Conservation (phyloP, 2,329 filamentous ascomycete species). For the Orbilia brochopaga region DNA sequence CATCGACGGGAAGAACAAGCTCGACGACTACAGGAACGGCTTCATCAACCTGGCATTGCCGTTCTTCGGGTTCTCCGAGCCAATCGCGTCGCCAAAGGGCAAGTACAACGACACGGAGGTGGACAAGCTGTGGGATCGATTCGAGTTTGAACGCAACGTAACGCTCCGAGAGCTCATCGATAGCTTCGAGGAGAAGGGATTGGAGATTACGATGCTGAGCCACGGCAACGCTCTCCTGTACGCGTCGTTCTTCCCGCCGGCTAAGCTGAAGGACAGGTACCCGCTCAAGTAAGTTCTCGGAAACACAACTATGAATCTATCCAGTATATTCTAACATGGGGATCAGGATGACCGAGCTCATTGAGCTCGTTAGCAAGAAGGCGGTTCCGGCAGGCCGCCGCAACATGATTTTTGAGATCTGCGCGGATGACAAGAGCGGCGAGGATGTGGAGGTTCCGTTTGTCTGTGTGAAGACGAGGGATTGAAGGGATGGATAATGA, state of each 20-base stretch:
- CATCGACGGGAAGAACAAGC: constrained; percentile 91
- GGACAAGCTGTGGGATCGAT: constrained; percentile 98
- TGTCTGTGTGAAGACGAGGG: constrained; percentile 79
- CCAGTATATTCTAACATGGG: constrained; percentile 54
- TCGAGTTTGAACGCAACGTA: constrained; percentile 79
- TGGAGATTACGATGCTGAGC: constrained; percentile 89
- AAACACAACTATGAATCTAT: constrained; percentile 1
- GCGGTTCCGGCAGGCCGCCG: constrained; percentile 87
- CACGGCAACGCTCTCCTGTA: constrained; percentile 96
- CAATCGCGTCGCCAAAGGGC: constrained; percentile 90
- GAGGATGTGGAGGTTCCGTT: constrained; percentile 98
- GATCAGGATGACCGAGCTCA: constrained; percentile 79
- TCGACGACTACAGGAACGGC: constrained; percentile 99
- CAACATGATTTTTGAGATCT: constrained; percentile 95
- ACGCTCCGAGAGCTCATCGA: constrained; percentile 83
- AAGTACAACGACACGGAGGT: constrained; percentile 79
- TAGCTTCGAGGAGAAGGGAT: constrained; percentile 78
- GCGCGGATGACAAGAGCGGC: constrained; percentile 82
- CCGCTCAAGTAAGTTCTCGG: constrained; percentile 67
- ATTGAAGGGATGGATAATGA: constrained; percentile 52
- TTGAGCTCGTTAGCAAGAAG: constrained; percentile 90
- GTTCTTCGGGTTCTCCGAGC: constrained; percentile 98
- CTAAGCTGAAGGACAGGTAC: constrained; percentile 81
- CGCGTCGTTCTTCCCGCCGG: constrained; percentile 85
- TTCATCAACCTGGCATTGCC: constrained; percentile 95